These are phyloP conservation scores for Neonectria sp. DNA, from an alignment of 2,329 filamentous ascomycete species.

Conservation along the genomic window DNA sequence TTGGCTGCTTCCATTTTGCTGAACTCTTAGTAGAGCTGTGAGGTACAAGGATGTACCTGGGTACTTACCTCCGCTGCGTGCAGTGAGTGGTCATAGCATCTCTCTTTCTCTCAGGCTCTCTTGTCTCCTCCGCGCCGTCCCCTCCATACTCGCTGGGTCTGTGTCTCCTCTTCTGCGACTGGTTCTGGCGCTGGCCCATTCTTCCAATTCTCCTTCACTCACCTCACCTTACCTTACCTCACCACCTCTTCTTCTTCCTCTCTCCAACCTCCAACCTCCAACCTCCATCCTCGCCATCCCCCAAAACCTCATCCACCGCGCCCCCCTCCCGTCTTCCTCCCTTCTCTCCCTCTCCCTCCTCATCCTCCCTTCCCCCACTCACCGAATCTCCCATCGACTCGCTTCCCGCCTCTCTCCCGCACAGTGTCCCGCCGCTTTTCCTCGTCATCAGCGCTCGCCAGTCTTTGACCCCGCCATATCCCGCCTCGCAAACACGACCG, in stretches of 20 bases:
- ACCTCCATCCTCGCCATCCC: slow-evolving; percentile 40
- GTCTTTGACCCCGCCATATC: slow-evolving; percentile 53
- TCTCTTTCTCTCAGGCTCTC: slow-evolving; percentile 23
- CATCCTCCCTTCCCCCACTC: slow-evolving; percentile 41
- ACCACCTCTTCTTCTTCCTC: slow-evolving; percentile 46
- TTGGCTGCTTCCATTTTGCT: neutral
- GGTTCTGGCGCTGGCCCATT: slow-evolving; percentile 36
- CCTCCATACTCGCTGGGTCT: slow-evolving; percentile 32
- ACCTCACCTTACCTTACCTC: slow-evolving; percentile 44
- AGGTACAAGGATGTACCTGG: slow-evolving; percentile 22
- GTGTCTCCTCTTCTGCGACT: slow-evolving; percentile 23
- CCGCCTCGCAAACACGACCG: slow-evolving; percentile 49
- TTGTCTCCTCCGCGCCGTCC: slow-evolving; percentile 32
- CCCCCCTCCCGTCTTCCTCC: slow-evolving; percentile 46
- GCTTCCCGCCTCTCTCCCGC: slow-evolving; percentile 29
- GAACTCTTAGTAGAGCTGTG: slow-evolving; percentile 5
- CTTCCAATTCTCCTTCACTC: slow-evolving; percentile 30
- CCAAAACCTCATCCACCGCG: slow-evolving; percentile 44
- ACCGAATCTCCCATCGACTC: slow-evolving; percentile 32
- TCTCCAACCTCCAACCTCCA: slow-evolving; percentile 44
- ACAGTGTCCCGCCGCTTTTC: slow-evolving; percentile 36
- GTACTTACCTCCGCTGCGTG: slow-evolving; percentile 18
- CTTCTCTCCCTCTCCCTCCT: slow-evolving; percentile 41
- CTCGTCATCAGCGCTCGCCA: slow-evolving; percentile 44
- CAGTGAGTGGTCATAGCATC: slow-evolving; percentile 27